Evolutionary conservation across 2,329 filamentous ascomycete genomes (phyloP).

Genomic region (Dactylellina leptospora): DNA sequence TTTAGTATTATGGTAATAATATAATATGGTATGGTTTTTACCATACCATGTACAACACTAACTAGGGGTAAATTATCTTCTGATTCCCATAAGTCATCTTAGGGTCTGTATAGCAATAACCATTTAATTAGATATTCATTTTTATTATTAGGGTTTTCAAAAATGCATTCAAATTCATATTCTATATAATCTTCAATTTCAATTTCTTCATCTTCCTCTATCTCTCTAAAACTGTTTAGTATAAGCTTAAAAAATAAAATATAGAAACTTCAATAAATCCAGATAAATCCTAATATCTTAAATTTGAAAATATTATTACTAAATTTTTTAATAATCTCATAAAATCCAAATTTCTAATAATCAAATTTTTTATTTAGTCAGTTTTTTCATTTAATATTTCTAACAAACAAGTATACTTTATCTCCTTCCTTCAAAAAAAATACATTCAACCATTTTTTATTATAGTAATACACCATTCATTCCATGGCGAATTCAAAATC

Average conservation of each 20-base stretch:
- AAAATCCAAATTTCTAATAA: constrained; percentile 3
- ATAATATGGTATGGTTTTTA: too few relatives aligned
- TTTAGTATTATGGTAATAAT: too few relatives aligned
- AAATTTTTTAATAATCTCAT: constrained; percentile 5
- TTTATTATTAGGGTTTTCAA: constrained; percentile 14
- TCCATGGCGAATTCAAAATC: not conserved
- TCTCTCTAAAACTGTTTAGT: not conserved
- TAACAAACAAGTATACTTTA: constrained; percentile 18
- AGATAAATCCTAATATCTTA: not conserved
- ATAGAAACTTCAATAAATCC: not conserved
- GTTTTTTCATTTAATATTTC: not conserved
- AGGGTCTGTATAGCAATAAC: not conserved
- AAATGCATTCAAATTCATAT: not conserved
- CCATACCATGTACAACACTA: too few relatives aligned
- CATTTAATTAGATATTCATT: constrained; percentile 20
- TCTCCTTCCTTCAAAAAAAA: constrained; percentile 6
- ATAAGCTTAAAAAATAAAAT: not conserved
- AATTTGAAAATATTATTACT: not conserved
- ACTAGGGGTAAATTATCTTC: not conserved
- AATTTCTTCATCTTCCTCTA: not conserved
- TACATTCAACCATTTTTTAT: not conserved
- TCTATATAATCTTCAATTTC: not conserved
- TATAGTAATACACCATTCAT: constrained; percentile 22
- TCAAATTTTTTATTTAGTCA: constrained; percentile 1
- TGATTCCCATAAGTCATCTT: not conserved